These are phyloP conservation scores for Plantago elongata DNA, from an alignment of 257 asterid genomes.

Conservation along the genomic window DNA sequence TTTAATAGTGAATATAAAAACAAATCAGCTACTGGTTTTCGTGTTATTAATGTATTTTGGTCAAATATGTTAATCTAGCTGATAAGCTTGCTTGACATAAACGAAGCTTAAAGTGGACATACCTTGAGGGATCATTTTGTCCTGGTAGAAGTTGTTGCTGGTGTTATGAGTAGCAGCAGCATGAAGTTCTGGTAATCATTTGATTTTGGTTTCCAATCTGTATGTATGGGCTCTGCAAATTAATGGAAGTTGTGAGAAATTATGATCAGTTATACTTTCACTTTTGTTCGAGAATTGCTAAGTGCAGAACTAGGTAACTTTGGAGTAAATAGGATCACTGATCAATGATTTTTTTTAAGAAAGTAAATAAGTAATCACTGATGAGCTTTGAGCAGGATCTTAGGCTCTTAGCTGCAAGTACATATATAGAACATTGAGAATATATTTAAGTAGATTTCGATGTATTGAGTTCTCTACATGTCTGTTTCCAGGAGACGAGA, in stretches of 20 bases:
- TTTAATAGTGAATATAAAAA: no score
- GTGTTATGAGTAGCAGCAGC: no score
- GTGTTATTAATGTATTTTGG: no score
- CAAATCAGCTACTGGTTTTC: no score
- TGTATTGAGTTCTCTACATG: constrained; percentile 28
- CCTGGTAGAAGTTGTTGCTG: no score
- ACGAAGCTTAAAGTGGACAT: no score
- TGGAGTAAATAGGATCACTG: not conserved
- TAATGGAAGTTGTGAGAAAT: not conserved
- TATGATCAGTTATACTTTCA: not conserved
- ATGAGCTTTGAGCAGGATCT: not conserved
- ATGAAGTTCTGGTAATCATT: no score
- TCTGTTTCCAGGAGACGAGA: constrained; percentile 35
- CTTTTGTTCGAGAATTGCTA: not conserved
- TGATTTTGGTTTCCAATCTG: not conserved
- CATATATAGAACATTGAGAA: not conserved
- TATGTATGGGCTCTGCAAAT: not conserved
- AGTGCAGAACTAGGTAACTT: not conserved
- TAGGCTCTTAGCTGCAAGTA: not conserved
- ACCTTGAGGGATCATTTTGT: no score
- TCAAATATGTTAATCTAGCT: no score
- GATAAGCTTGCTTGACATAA: no score
- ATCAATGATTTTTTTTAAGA: not conserved
- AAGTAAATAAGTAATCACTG: no score
- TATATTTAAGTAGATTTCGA: not conserved